Percentiles rank a stretch among this genome's conserved stretches.
Evolutionary conservation across 2,329 filamentous ascomycete species (phyloP).

Genomic region (Fusarium kyushuense): DNA sequence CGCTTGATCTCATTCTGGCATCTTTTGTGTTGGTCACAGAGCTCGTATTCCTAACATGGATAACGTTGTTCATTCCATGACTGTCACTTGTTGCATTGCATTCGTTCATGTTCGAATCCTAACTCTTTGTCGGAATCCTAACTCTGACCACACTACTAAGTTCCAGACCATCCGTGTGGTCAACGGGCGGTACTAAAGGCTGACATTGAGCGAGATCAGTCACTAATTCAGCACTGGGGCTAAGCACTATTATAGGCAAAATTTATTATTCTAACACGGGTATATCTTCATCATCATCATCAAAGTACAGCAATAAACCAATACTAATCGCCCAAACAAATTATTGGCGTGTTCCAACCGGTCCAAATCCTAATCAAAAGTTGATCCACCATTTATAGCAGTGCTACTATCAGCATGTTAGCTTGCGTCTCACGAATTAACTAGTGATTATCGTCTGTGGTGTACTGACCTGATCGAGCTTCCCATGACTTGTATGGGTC

Average conservation of each 20-base stretch:
- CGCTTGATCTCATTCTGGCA: too few relatives aligned
- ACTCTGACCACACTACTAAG: neutral
- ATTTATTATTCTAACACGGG: conserved; percentile 17
- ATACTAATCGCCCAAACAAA: conserved; percentile 7
- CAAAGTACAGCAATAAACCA: conserved; percentile 12
- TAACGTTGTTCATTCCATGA: neutral
- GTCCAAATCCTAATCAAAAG: conserved; percentile 5
- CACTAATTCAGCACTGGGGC: neutral
- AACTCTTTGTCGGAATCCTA: neutral
- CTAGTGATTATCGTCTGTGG: neutral
- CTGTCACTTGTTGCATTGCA: accelerated
- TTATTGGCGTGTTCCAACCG: conserved; percentile 1
- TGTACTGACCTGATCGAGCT: conserved; percentile 42
- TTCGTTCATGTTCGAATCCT: neutral
- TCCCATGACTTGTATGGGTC: conserved; percentile 47
- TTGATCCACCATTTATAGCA: conserved; percentile 27
- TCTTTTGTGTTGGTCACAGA: neutral
- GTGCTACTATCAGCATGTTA: conserved; percentile 29
- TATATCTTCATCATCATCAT: conserved; percentile 27
- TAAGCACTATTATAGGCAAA: neutral
- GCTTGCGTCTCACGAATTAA: neutral
- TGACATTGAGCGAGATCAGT: conserved; percentile 12
- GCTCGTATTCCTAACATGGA: neutral
- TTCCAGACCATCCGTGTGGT: conserved; percentile 5
- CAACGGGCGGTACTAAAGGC: neutral